phyloP scores from a whole-genome alignment of 73 alveolate species.

The Uronychia setigera region DNA sequence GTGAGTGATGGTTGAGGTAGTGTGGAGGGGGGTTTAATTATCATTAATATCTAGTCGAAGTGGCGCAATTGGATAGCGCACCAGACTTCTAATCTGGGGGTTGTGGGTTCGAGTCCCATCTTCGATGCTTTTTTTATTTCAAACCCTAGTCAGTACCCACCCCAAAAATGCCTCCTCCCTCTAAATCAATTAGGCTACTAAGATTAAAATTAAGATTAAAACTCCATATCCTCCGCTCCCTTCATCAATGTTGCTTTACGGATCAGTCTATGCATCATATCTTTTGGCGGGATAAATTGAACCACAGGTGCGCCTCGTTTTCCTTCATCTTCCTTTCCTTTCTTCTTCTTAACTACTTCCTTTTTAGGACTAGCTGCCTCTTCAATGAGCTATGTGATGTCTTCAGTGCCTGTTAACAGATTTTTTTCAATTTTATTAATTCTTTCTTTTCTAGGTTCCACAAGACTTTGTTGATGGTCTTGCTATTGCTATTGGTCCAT shows the following conservation, averaged over 20 bases:
- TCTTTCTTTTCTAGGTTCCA: neutral
- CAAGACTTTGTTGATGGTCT: neutral
- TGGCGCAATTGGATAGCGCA: constrained; percentile 20
- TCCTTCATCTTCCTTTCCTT: neutral
- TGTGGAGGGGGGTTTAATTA: neutral
- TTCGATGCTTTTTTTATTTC: neutral
- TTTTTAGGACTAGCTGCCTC: neutral
- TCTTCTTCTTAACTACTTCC: neutral
- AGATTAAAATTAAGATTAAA: neutral
- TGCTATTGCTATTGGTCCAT: too few species aligned
- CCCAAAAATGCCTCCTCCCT: neutral
- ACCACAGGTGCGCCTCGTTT: neutral
- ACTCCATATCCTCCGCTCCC: neutral
- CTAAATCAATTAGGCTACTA: neutral
- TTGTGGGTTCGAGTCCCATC: constrained; percentile 18
- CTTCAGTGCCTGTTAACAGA: neutral
- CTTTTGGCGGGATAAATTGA: neutral
- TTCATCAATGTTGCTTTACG: neutral
- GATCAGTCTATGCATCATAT: neutral
- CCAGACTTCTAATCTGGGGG: constrained; percentile 23
- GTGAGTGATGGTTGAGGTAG: constrained; percentile 4
- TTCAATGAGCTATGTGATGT: neutral
- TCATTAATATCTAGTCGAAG: neutral
- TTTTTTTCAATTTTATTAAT: neutral
- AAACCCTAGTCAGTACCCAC: neutral